Evolutionary conservation across 2,329 filamentous ascomycete species (phyloP), one percentile per base, ranked within the genome.

Genomic region (Gremmenia infestans): DNA sequence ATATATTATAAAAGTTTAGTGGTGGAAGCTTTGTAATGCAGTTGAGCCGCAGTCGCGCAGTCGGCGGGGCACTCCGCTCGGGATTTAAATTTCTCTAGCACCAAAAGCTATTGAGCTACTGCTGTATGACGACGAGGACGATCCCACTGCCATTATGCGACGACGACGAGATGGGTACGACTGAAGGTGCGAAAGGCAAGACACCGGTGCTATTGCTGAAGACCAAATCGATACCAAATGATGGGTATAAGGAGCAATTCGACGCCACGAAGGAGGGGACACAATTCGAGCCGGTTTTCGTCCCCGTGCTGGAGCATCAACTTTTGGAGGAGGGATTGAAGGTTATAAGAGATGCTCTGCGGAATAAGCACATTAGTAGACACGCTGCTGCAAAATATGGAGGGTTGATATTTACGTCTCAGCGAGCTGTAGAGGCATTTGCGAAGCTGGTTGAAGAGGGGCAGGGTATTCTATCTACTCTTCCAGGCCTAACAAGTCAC

Each of bases 391-490:
- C 71, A 42, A 64, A 73, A 14, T 93, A 89, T 66, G 88, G 88
- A 5, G 89, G 88, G n/a, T 73, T 93, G 56, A 85, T 94, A 50
- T 93, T 94, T 68, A 94, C 89, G 1, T 92, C 88, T 7, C 90
- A 94, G 70, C 81, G 89, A 49, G 88, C 90, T 1, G 89, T 94
- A 2, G 90, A 94, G 69, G 88, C 87, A 0, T 91, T 94, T 65
- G 74, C 81, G 3, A 75, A 79, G 47, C 73, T 90, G 8, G 78
- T 91, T 0, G 73, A 79, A 14, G 79, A 82, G 35, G 64, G 63
- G 45, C 65, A 60, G 55, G 63, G 65, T 68, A 57, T 39, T 54
- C n/a, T 48, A 48, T 48, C 15, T 32, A 11, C 9, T 46, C 7
- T 17, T 37, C 25, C 22, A 15, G 14, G 12, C 25, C 3, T 7